These are phyloP conservation scores for Daedaleopsis nitida DNA, from an alignment of 768 basidiomycete genomes.

Conservation along the genomic window DNA sequence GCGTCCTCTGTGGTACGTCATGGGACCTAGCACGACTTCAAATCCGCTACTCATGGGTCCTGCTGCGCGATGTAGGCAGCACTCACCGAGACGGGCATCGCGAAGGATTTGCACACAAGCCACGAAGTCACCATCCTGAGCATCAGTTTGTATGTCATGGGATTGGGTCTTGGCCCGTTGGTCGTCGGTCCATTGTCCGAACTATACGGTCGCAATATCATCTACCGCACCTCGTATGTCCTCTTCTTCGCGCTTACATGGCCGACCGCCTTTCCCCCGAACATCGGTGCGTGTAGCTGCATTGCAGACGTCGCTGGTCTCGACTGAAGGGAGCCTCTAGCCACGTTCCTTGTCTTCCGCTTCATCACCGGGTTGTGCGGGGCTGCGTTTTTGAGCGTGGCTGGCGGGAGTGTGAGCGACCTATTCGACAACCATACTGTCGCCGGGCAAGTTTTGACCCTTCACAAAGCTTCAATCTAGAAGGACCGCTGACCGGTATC, in stretches of 20 bases:
- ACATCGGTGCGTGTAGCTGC: slow-evolving; percentile 49
- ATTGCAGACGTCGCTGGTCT: not conserved
- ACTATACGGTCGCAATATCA: slow-evolving; percentile 58
- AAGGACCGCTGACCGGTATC: slow-evolving; percentile 7
- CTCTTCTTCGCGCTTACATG: slow-evolving; percentile 66
- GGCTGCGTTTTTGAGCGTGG: slow-evolving; percentile 60
- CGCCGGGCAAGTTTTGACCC: slow-evolving; percentile 48
- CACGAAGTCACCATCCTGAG: slow-evolving; percentile 51
- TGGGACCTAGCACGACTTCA: not conserved
- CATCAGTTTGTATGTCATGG: slow-evolving; percentile 47
- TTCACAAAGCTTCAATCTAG: not conserved
- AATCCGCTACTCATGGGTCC: not conserved
- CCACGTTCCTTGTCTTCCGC: slow-evolving; percentile 63
- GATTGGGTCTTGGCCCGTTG: slow-evolving; percentile 36
- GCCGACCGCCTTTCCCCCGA: slow-evolving; percentile 73
- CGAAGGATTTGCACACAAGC: slow-evolving; percentile 53
- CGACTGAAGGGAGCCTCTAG: slow-evolving; percentile 32
- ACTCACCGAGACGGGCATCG: slow-evolving; percentile 63
- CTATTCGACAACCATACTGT: slow-evolving; percentile 57
- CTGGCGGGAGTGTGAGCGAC: slow-evolving; percentile 62
- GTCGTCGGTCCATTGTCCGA: slow-evolving; percentile 44
- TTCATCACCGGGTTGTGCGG: slow-evolving; percentile 58
- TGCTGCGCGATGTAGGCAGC: slow-evolving; percentile 43
- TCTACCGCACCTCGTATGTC: slow-evolving; percentile 63
- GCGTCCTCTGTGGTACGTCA: slow-evolving; percentile 57